A percentile compares a stretch with the other conserved stretches of the same genome.
These are phyloP conservation scores for Thelephora terrestris DNA, from an alignment of 1,284 basidiomycete genomes.

Conservation along the genomic window DNA sequence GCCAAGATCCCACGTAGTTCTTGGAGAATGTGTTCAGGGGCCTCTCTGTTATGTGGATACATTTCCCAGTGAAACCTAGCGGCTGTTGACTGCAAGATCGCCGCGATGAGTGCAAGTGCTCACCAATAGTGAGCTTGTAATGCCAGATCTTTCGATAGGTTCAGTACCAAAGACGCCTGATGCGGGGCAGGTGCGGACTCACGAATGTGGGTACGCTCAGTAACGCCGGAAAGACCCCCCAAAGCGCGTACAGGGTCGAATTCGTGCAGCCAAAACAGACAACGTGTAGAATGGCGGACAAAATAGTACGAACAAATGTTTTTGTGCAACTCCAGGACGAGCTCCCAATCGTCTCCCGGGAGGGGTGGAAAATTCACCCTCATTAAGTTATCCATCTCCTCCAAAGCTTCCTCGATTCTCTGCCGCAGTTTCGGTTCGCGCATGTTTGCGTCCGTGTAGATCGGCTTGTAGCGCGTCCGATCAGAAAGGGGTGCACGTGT, in stretches of 20 bases:
- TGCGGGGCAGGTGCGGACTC: conserved; percentile 13
- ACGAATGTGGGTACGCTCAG: conserved; percentile 32
- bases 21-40: conserved; percentile 27
- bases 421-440: conserved; percentile 8
- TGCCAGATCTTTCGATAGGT: conserved; percentile 29
- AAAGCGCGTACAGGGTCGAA: conserved; percentile 20
- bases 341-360: conserved; percentile 9
- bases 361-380: too few relatives aligned
- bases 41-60: conserved; percentile 33
- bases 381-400: conserved; percentile 13
- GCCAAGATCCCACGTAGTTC: conserved; percentile 39
- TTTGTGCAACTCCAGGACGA: conserved; percentile 16
- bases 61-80: conserved; percentile 38
- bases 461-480: conserved; percentile 6
- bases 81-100: conserved; percentile 2
- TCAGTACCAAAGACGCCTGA: background rate
- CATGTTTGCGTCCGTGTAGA: conserved; percentile 20
- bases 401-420: background rate
- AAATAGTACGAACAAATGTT: conserved; percentile 22
- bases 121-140: conserved; percentile 47
- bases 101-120: conserved; percentile 1
- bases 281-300: conserved; percentile 12
- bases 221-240: conserved; percentile 27
- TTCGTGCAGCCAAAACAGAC: conserved; percentile 20
- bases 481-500: background rate